Base-by-base conservation (phyloP, 345 rosid species). In the Salix suchowensis region DNA sequence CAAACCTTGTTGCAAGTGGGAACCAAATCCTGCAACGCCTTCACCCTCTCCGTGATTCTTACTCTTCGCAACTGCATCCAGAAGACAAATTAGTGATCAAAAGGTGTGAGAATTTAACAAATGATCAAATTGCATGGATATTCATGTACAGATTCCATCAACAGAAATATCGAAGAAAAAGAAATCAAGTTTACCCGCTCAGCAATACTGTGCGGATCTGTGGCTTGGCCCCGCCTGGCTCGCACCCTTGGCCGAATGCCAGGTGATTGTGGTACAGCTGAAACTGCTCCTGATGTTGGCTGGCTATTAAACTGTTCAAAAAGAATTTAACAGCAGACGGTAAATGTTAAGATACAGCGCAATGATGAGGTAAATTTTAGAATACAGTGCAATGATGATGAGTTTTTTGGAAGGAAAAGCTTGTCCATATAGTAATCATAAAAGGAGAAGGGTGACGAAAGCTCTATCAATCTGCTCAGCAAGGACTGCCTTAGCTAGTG, bases 21-120 rank as follows among this genome's bases (percentile, higher is more conserved):
- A 80, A 91, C 96, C 83, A 91, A 68, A 80, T 91, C 92, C 83
- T 91, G 93, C 82, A 91, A 74, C 16, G 92, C 93, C 81, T 84
- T 91, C 88, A 91, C 86, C 77, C 96, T 85, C 76, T 89, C 96
- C 0, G 92, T 87, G 44, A 91, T 91, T 74, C 94, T 84, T 77
- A 88, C 96, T 70, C 96, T 84, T n/a, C 94, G 90, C 77, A 89
- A 58, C 96, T 91, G 87, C 75, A 77, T 15, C 70, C 71, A 52
- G 19, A 66, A 65, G 65, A 75, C 55, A 48, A 18, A 50, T 30
- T 30, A 30, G 32, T 34, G 23, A 24, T 36, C 13, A 67, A 54
- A 54, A 70, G 18, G 58, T 58, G 36, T 6, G 37, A 65, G 7
- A 15, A 28, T 52, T 71, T 34, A 16, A 12, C 21, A 55, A 48